Conservation (phyloP, 164 flowering plant species). For the Santalum album region DNA sequence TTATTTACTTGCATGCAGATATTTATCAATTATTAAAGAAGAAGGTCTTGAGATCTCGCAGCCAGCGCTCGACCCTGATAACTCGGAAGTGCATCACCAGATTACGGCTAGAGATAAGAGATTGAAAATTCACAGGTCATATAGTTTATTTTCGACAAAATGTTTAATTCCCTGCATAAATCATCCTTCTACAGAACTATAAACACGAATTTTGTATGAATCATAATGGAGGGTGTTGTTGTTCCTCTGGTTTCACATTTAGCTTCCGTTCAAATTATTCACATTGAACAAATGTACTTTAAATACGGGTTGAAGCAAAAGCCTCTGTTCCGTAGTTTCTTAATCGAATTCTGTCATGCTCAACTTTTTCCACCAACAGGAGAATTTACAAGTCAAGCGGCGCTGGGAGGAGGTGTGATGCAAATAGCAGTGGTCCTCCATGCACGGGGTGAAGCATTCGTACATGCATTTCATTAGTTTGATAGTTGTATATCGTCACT, state of each 20-base stretch:
- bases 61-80: constrained; percentile 77
- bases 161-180: neutral
- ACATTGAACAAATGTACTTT: neutral
- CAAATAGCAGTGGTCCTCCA: neutral
- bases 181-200: neutral
- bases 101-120: constrained; percentile 59
- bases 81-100: constrained; percentile 75
- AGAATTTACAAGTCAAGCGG: neutral
- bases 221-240: too few relatives aligned
- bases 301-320: neutral
- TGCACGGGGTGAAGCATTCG: neutral
- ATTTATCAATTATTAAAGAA: constrained; percentile 54
- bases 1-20: constrained; percentile 30
- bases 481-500: neutral
- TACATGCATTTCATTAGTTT: neutral
- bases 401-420: neutral
- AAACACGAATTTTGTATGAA: too few relatives aligned
- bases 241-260: too few relatives aligned
- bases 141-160: neutral
- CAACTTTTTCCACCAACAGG: neutral
- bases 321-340: neutral
- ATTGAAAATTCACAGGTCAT: constrained; percentile 68
- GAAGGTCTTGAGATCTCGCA: constrained; percentile 96
- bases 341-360: neutral
- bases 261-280: neutral